A percentile compares a stretch with the other conserved stretches of the same genome.
phyloP scores from a whole-genome alignment of 2,329 filamentous ascomycete genomes.

The Cladosporium sp. region DNA sequence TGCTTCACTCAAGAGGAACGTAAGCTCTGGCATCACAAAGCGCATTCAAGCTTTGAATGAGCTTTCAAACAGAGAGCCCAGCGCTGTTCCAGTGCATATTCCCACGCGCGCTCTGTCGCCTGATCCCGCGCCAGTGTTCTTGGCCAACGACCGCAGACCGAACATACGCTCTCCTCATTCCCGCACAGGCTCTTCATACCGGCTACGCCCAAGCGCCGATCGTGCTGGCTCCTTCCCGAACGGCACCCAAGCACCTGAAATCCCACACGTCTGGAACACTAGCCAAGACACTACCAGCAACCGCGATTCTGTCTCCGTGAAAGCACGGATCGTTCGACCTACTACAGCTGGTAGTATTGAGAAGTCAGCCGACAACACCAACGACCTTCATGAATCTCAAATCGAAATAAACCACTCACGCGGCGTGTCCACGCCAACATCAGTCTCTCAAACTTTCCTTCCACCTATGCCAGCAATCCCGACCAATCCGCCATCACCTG shows the following conservation, averaged over 20 bases:
- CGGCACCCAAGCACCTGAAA: conserved; percentile 21
- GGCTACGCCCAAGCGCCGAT: conserved; percentile 3
- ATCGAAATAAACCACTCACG: conserved; percentile 62
- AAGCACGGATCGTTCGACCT: conserved; percentile 75
- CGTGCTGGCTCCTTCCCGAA: conserved; percentile 13
- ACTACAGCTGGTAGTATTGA: conserved; percentile 39
- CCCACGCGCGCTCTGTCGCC: conserved; percentile 17
- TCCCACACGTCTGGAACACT: conserved; percentile 37
- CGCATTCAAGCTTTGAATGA: conserved; percentile 91
- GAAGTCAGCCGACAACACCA: conserved; percentile 29
- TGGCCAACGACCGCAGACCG: conserved; percentile 7
- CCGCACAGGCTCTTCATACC: conserved; percentile 6
- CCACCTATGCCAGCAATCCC: conserved; percentile 1
- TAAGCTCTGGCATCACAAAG: conserved; percentile 88
- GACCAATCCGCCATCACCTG: conserved; percentile 12
- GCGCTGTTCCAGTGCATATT: conserved; percentile 16
- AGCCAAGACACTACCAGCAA: conserved; percentile 35
- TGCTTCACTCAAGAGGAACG: conserved; percentile 59
- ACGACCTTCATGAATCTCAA: conserved; percentile 52
- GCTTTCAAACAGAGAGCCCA: conserved; percentile 39
- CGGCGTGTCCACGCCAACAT: conserved; percentile 13
- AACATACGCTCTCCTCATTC: conserved; percentile 3
- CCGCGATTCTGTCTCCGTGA: conserved; percentile 81
- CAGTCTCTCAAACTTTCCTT: conserved; percentile 12
- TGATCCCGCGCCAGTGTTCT: conserved; percentile 13